Evolutionary conservation across 805 yeast species (phyloP).

Genomic region (Sungouiozyma ichnusensis): DNA sequence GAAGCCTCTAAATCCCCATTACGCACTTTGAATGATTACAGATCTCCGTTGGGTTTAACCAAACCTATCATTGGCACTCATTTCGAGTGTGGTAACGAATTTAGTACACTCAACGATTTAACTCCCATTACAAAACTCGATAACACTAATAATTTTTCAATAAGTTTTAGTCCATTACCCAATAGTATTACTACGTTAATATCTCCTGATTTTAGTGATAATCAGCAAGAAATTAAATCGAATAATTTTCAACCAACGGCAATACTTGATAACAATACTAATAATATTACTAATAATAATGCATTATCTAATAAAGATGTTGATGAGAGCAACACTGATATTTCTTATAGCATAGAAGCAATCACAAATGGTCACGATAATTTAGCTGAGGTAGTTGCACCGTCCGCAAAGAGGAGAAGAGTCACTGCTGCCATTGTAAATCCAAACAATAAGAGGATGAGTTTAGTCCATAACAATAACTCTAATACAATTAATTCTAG

Average conservation of each 20-base stretch:
- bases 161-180: conserved; percentile 22
- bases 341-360: conserved; percentile 1
- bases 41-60: background rate
- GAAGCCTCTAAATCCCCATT: conserved; percentile 25
- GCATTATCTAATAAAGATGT: conserved; percentile 2
- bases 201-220: conserved; percentile 4
- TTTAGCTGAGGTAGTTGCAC: background rate
- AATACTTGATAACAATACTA: conserved; percentile 3
- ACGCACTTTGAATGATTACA: conserved; percentile 1
- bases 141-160: conserved; percentile 23
- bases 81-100: background rate
- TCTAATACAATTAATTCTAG: conserved; percentile 1
- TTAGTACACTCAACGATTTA: conserved; percentile 7
- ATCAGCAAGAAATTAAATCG: background rate
- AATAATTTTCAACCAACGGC: background rate
- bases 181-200: conserved; percentile 21
- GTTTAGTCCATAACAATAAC: background rate
- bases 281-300: conserved; percentile 4
- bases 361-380: conserved; percentile 1
- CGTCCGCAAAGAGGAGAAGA: background rate
- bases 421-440: background rate
- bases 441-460: conserved; percentile 1
- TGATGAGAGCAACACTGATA: background rate
- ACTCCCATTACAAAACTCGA: conserved; percentile 21
- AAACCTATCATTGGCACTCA: background rate